These are phyloP conservation scores for Phoma sp. DNA, from an alignment of 2,329 filamentous ascomycete species.

Conservation along the genomic window DNA sequence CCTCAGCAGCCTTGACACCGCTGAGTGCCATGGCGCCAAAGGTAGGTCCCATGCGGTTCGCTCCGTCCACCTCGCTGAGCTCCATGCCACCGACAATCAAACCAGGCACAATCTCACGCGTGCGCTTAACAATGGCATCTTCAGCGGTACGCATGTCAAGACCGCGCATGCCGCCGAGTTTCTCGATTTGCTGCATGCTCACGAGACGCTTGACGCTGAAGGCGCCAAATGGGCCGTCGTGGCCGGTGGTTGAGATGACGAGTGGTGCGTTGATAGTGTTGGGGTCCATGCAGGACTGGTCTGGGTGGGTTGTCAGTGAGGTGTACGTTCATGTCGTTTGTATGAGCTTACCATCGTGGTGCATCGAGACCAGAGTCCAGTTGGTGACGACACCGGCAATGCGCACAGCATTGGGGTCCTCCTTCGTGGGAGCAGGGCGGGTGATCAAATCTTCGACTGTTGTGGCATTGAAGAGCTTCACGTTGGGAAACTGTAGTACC, in stretches of 20 bases:
- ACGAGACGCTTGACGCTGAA: constrained; percentile 92
- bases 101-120: constrained; percentile 85
- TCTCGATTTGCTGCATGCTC: constrained; percentile 82
- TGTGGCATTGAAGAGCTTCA: constrained; percentile 97
- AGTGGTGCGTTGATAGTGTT: constrained; percentile 95
- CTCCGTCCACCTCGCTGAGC: constrained; percentile 86
- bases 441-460: constrained; percentile 93
- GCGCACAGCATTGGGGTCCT: constrained; percentile 64
- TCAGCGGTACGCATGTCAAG: constrained; percentile 92
- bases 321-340: background rate
- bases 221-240: constrained; percentile 89
- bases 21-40: constrained; percentile 89
- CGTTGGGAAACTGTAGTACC: constrained; percentile 84
- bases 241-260: constrained; percentile 87
- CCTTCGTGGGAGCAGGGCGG: constrained; percentile 59
- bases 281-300: constrained; percentile 95
- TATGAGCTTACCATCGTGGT: constrained; percentile 31
- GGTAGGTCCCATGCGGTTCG: constrained; percentile 89
- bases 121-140: constrained; percentile 92
- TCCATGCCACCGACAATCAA: constrained; percentile 97
- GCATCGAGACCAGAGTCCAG: constrained; percentile 88
- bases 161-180: constrained; percentile 90
- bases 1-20: constrained; percentile 91
- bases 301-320: constrained; percentile 52
- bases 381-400: constrained; percentile 93